Evolutionary conservation across 208 protist species (phyloP), one percentile per base, ranked within the genome.

Genomic region (Leishmania gerbilli): DNA sequence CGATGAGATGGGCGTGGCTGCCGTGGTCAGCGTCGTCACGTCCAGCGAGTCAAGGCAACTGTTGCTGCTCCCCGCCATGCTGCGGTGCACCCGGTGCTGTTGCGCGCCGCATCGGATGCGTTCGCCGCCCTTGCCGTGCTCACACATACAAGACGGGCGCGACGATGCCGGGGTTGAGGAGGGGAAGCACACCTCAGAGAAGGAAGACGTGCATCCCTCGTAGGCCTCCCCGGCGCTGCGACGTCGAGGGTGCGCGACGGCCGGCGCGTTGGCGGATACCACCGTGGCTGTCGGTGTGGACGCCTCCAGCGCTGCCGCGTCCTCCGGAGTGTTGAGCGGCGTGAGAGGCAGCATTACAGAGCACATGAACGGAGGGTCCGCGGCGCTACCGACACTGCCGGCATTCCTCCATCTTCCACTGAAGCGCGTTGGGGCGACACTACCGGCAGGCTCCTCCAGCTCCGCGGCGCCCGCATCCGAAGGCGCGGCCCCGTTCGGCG

Each of bases 201-300:
- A 80, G 34, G 82, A 74, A 11, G 82, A 80, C 27, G 78, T 86
- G 79, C 74, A 76, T 34, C 82, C 78, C 37, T 82, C 37, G 60
- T 86, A 79, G 3, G 78, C 77, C 24, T 76, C 79, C 0, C 77
- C 82, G 0, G 71, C 53, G 17, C 62, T 67, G 42, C 55, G 47
- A 13, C 78, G 77, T 4, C 68, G 77, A 40, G 79, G 42, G 58
- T 80, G 60, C 21, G 55, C 58, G 2, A 53, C 77, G 27, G 77
- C 42, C 42, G 24, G 53, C 49, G 17, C 8, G 27, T 24, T 13
- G 40, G 60, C 40, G 17, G 9, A 0, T 19, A 21, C 42, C 15
- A 31, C 45, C 62, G 9, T 62, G 1, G 55, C 21, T 34, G 76
- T 71, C 76, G 76, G 31, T 27, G 45, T 56, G 27, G 74, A 62